These are phyloP conservation scores for Triadica sebifera DNA, from an alignment of 345 rosid species.

Conservation along the genomic window DNA sequence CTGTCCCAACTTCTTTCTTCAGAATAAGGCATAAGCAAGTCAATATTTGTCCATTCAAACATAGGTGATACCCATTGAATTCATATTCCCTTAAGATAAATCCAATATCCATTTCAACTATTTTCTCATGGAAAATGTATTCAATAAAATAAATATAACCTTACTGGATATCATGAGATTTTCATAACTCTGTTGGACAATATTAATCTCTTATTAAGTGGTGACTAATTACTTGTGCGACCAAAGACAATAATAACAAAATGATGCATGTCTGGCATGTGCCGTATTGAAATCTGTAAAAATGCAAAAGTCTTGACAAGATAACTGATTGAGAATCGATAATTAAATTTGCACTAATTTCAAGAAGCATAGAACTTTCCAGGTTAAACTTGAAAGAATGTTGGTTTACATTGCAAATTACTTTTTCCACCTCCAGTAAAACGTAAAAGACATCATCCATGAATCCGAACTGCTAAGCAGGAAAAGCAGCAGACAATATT, in stretches of 20 bases:
- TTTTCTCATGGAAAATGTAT: not conserved
- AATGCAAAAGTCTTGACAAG: not conserved
- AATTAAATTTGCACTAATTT: not conserved
- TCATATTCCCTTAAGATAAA: not conserved
- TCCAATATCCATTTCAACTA: not conserved
- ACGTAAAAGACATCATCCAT: not conserved
- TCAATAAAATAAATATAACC: not conserved
- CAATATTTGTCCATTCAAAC: not conserved
- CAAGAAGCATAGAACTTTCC: not conserved
- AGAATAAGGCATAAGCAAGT: not conserved
- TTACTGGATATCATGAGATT: not conserved
- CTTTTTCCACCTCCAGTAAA: not conserved
- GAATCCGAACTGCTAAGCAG: slow-evolving; percentile 2
- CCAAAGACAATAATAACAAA: not conserved
- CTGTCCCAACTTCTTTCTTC: not conserved
- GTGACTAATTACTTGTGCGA: not conserved
- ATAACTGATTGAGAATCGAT: not conserved
- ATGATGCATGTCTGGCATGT: not conserved
- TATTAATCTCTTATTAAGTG: not conserved
- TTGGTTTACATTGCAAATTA: not conserved
- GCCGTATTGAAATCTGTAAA: not conserved
- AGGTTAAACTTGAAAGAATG: not conserved
- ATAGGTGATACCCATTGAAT: not conserved
- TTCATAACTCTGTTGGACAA: not conserved
- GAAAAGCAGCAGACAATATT: not conserved